Base-by-base conservation (phyloP, 2,329 filamentous ascomycete genomes). In the Alternaria ventricosa region DNA sequence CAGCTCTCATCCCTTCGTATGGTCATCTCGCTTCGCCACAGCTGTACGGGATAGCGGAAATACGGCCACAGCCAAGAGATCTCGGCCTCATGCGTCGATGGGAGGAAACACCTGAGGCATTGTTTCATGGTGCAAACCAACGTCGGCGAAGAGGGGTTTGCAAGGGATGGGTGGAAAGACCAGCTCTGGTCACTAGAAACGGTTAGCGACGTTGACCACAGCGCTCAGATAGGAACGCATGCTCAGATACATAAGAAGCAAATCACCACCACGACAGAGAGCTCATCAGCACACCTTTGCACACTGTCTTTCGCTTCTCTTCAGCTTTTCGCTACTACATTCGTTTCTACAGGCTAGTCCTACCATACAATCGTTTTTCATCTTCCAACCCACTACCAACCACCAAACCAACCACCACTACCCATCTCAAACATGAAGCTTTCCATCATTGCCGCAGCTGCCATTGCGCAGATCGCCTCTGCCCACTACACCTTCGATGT, bases 401-500 rank as follows among this genome's bases (percentile, higher is more conserved):
- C 27, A 30, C 33, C 23, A 51, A 33, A 20, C 47, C 46, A 49
- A 56, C 47, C 41, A 49, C 53, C 36, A 41, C 36, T 18, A 41
- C 36, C n/a, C 36, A 41, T 8, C 36, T 41, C 36, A 18, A 71
- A 61, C 12, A 73, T 73, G 70, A 71, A 73, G 66, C 60, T 71
- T 57, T 66, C 71, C 28, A 53, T 70, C 55, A 61, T 72, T 44
- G 60, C 64, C 60, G 50, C 57, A 22, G 61, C 57, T 13, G 64
- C 63, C 23, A 49, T 72, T 50, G 55, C 65, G 44, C 63, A 72
- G 56, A 43, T 60, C 18, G 65, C 63, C 41, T 67, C 66, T 18
- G 73, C 72, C 25, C 73, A 75, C 47, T 75, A 74, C 69, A 70
- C 71, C 66, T 73, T 74, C 54, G 68, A 72, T 49, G 61, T 53